phyloP scores from a whole-genome alignment of 2,329 filamentous ascomycete genomes.

The Fusarium newnesense region DNA sequence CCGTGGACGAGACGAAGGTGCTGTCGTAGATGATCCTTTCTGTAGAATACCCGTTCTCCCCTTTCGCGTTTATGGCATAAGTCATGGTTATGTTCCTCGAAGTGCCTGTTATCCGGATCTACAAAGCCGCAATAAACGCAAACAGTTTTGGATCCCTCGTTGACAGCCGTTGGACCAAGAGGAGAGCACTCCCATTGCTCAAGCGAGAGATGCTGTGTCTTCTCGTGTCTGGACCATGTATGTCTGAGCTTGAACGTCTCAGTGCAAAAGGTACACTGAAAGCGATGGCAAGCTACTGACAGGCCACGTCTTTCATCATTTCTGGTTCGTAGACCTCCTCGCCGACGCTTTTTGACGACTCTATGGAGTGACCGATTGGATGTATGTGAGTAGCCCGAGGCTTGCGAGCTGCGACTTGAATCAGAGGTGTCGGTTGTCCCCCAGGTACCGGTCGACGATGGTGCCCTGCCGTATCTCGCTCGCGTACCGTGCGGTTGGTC shows the following conservation, averaged over 20 bases:
- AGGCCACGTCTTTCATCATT: background rate
- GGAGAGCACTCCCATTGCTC: slow-evolving; percentile 59
- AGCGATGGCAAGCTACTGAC: background rate
- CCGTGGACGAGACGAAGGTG: slow-evolving; percentile 56
- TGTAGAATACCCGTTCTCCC: slow-evolving; percentile 53
- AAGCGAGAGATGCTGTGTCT: slow-evolving; percentile 57
- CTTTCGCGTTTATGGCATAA: slow-evolving; percentile 55
- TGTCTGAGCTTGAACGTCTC: slow-evolving; percentile 58
- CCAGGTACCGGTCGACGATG: slow-evolving; percentile 31
- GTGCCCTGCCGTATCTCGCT: background rate
- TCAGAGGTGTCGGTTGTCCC: background rate
- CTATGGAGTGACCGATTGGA: background rate
- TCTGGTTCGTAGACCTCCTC: background rate
- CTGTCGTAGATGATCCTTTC: slow-evolving; percentile 57
- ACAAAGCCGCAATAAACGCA: slow-evolving; percentile 53
- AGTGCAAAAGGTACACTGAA: slow-evolving; percentile 59
- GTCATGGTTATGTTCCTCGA: slow-evolving; percentile 52
- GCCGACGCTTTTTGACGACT: background rate
- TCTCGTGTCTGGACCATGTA: slow-evolving; percentile 63
- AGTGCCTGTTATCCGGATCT: slow-evolving; percentile 48
- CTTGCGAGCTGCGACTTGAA: background rate
- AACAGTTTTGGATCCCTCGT: slow-evolving; percentile 48
- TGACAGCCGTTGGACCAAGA: slow-evolving; percentile 48
- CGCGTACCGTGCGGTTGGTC: fast-evolving
- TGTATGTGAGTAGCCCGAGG: background rate